Evolutionary conservation across 2,329 filamentous ascomycete species (phyloP).

Genomic region (Monilinia aucupariae): DNA sequence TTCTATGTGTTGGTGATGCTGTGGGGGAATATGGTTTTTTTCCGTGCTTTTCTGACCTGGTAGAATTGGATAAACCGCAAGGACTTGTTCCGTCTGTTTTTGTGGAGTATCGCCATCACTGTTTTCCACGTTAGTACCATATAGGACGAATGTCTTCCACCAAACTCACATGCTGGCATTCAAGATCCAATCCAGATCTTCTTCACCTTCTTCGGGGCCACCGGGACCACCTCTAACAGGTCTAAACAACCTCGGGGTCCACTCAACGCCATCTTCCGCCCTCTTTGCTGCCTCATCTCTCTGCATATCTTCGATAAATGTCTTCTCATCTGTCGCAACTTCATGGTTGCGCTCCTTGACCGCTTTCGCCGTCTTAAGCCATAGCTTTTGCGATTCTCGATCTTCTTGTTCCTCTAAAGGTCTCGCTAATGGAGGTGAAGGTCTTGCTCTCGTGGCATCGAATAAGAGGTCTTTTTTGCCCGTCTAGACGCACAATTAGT

Average conservation of each 20-base stretch:
- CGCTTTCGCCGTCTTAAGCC: constrained; percentile 74
- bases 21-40: constrained; percentile 52
- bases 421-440: constrained; percentile 66
- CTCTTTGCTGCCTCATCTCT: constrained; percentile 80
- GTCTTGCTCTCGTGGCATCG: constrained; percentile 72
- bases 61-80: constrained; percentile 79
- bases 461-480: constrained; percentile 87
- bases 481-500: constrained; percentile 51
- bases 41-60: constrained; percentile 61
- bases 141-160: background rate
- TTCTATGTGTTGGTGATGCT: constrained; percentile 22
- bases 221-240: constrained; percentile 64
- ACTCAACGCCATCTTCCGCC: constrained; percentile 73
- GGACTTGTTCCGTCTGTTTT: constrained; percentile 73
- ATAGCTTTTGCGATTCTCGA: constrained; percentile 83
- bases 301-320: constrained; percentile 89
- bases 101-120: constrained; percentile 61
- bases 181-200: constrained; percentile 92
- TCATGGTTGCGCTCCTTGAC: constrained; percentile 83
- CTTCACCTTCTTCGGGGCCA: constrained; percentile 71
- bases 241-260: constrained; percentile 83
- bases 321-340: constrained; percentile 88
- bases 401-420: constrained; percentile 83
- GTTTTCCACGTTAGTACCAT: constrained; percentile 19
- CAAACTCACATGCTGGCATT: constrained; percentile 69